Base-by-base conservation (phyloP, 1,139 yeast genomes). In the Kodamaea derodonti region DNA sequence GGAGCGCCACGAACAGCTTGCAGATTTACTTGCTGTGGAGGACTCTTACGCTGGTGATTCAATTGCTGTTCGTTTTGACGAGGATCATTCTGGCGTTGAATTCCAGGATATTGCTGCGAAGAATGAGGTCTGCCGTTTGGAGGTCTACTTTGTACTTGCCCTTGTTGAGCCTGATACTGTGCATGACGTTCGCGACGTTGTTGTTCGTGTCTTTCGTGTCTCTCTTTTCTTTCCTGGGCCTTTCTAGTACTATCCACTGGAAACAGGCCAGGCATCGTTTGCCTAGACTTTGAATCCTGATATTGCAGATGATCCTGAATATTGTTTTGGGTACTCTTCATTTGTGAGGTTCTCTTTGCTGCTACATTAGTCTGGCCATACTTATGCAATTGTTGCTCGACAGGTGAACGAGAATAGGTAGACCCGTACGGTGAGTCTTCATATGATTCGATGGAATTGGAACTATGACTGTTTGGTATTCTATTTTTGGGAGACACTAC, bases 341-440 rank as follows among this genome's bases (percentile, higher is more conserved):
- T 40, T 8, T 41, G 39, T 2, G 46, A 37, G 10, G 37, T 37
- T 24, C 46, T 31, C 17, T 40, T 43, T 8, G 45, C 46, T 16
- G 46, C 32, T 22, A 40, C 29, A 20, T 41, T 32, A 12, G 34
- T 41, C 14, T 28, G 35, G 22, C 34, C 39, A 20, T 36, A 41
- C 29, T 40, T 41, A 2, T 20, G 25, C 15, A 45, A 41, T 20
- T 46, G 49, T 23, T 34, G 34, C 12, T 46, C 46, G 12, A 44
- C 37, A 6, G 43, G 20, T 3, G 44, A 20, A 29, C 42, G 48
- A 2, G 50, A 37, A 1, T 51, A 40, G 9, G 52, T 39, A 1
- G 50, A 38, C 10, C 41, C 30, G 14, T 56, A 56, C 4, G 60
- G 60, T 2, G 60, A 54, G 27, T 48, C 51, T 14, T 39, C 38